Evolutionary conservation across 148 eudicot species (phyloP).

Genomic region (Camellia granthamiana): DNA sequence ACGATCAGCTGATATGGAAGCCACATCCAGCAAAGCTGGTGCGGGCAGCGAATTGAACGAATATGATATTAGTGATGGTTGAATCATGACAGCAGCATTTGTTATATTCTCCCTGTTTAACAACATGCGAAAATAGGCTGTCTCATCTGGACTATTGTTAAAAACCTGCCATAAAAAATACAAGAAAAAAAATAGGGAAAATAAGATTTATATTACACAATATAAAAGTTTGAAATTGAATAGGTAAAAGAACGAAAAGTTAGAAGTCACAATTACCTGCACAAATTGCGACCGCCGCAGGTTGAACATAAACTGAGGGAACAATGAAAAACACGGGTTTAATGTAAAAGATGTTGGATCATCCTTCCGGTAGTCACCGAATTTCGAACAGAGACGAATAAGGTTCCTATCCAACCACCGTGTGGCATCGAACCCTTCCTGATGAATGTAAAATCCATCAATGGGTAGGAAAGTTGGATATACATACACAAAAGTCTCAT

Average conservation of each 20-base stretch:
- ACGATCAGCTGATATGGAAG: constrained; percentile 84
- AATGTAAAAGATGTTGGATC: constrained; percentile 90
- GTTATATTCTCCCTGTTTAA: constrained; percentile 82
- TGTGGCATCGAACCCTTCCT: constrained; percentile 97
- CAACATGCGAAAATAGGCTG: constrained; percentile 92
- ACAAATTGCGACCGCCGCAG: constrained; percentile 92
- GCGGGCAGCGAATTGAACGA: constrained; percentile 75
- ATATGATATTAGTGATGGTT: constrained; percentile 89
- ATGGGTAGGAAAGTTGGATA: not conserved
- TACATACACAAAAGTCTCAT: not conserved
- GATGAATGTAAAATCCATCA: constrained; percentile 21
- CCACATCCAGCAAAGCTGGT: constrained; percentile 85
- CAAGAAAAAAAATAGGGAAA: not conserved
- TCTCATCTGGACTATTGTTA: constrained; percentile 98
- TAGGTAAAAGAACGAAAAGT: not conserved
- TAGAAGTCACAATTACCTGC: constrained; percentile 46
- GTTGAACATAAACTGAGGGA: constrained; percentile 96
- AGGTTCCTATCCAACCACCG: constrained; percentile 94
- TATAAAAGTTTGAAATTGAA: not conserved
- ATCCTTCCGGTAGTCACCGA: constrained; percentile 94
- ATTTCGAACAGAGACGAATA: constrained; percentile 87
- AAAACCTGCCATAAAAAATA: constrained; percentile 49
- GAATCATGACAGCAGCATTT: constrained; percentile 92
- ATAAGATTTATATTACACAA: not conserved
- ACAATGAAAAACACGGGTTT: constrained; percentile 82